Base-by-base conservation (phyloP, 768 basidiomycete genomes). In the Pleurotus giganteus region DNA sequence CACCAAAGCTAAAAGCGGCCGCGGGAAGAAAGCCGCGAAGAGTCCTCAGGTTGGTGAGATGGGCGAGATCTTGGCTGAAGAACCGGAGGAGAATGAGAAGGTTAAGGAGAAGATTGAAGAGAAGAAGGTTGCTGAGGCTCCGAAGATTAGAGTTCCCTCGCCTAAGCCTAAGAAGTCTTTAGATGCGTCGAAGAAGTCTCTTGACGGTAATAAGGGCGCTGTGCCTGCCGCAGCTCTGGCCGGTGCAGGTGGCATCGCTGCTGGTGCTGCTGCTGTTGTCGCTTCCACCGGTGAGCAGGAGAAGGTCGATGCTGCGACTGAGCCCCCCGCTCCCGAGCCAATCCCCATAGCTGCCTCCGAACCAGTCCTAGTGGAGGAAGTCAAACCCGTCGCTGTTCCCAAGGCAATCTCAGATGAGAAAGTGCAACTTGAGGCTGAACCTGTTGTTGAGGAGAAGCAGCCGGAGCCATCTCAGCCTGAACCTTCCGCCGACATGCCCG, bases 1-100 rank as follows among this genome's bases (percentile, higher is more conserved):
- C 4, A 58, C 66, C 13, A 71, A 62, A 63, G 66, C 42, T 42
- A 64, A 60, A 64, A 68, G 56, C 57, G 66, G 69, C 37, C 72
- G 69, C 26, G 78, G 73, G 66, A 71, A 66, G 61, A 67, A 57
- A 47, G 64, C 55, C 1, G 60, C 60, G 47, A 72, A 69, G 63
- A 60, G 66, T 23, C 69, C 68, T 11, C 73, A 71, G 51, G 69
- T 85, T 19, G 86, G 85, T 15, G 89, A 91, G 70, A 76, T 88
- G 79, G 89, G 89, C 8, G 89, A 89, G 63, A 71, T 83, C 13
- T 60, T 88, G 28, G 67, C 74, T 19, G 86, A 89, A 63, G 82
- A 80, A 60, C 75, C 74, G 3, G 72, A 70, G 60, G 60, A 58
- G 37, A 58, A 57, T 21, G 57, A 57, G 32, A 45, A 60, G 39